Conservation (phyloP, 225 moss, liverwort and hornwort genomes). For the Marchantia polymorpha region DNA sequence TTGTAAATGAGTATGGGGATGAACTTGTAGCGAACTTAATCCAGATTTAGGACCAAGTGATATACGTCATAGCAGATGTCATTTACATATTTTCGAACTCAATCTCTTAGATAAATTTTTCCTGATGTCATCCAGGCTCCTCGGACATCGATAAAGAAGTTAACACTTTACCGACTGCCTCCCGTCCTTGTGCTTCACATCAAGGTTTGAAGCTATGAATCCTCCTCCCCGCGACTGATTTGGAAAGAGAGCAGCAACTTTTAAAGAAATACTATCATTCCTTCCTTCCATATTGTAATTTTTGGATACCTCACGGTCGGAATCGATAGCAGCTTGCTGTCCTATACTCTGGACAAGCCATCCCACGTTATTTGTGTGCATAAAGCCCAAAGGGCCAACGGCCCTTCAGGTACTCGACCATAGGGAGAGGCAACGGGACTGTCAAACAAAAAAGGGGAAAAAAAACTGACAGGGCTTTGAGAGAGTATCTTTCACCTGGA, state of each 20-base stretch:
- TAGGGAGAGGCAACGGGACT: too few species aligned
- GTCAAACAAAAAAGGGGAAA: too few species aligned
- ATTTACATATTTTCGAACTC: neutral
- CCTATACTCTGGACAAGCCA: too few species aligned
- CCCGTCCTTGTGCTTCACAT: slow-evolving; percentile 70
- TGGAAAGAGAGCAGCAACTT: neutral
- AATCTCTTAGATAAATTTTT: neutral
- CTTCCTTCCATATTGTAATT: neutral
- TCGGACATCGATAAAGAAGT: slow-evolving; percentile 61
- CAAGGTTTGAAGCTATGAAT: slow-evolving; percentile 45
- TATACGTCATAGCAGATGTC: neutral
- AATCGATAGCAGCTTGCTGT: neutral
- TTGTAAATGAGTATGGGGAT: neutral
- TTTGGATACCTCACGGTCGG: neutral
- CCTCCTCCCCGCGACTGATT: neutral
- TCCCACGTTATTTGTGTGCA: too few species aligned
- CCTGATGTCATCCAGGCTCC: slow-evolving; percentile 42
- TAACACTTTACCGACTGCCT: slow-evolving; percentile 63
- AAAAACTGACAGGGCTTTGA: too few species aligned
- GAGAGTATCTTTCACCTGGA: too few species aligned
- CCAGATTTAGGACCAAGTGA: neutral
- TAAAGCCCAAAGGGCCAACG: too few species aligned
- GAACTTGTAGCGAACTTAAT: neutral
- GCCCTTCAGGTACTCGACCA: too few species aligned
- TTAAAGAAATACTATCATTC: neutral